Evolutionary conservation across 2,329 filamentous ascomycete species (phyloP).

Genomic region (Bipolaris sorokiniana): DNA sequence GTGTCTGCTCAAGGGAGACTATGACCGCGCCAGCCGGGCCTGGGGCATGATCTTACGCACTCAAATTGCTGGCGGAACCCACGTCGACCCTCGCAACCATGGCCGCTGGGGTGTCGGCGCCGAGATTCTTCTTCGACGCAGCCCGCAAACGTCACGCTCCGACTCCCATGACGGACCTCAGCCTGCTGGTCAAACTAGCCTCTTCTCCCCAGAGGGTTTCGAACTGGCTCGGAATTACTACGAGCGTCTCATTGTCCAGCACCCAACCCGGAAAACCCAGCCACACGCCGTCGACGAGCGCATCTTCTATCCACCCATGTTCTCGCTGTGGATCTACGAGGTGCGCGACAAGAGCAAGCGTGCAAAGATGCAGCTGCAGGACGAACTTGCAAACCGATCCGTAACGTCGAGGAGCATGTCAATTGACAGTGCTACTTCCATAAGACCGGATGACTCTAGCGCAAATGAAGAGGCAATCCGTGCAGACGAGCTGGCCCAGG

Average conservation of each 20-base stretch:
- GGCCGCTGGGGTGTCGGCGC: slow-evolving; percentile 83
- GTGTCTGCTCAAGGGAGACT: slow-evolving; percentile 73
- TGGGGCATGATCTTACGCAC: slow-evolving; percentile 76
- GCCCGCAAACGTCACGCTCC: slow-evolving; percentile 5
- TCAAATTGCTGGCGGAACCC: slow-evolving; percentile 58
- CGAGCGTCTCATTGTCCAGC: slow-evolving; percentile 76
- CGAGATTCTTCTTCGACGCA: slow-evolving; percentile 75
- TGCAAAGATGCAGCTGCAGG: slow-evolving; percentile 35
- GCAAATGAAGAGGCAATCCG: slow-evolving; percentile 49
- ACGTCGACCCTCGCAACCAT: slow-evolving; percentile 71
- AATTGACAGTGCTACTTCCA: slow-evolving; percentile 13
- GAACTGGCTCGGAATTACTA: slow-evolving; percentile 71
- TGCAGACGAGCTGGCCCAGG: slow-evolving; percentile 61
- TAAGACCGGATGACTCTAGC: slow-evolving; percentile 11
- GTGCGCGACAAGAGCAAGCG: slow-evolving; percentile 65
- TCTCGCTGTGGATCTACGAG: slow-evolving; percentile 81
- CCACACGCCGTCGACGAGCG: slow-evolving; percentile 67
- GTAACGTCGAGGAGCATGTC: slow-evolving; percentile 22
- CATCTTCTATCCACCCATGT: slow-evolving; percentile 82
- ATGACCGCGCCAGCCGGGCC: slow-evolving; percentile 72
- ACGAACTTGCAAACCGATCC: slow-evolving; percentile 6
- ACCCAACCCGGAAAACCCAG: slow-evolving; percentile 68
- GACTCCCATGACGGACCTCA: not conserved
- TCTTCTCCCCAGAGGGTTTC: slow-evolving; percentile 56
- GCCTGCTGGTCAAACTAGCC: slow-evolving; percentile 5